phyloP scores from a whole-genome alignment of 305 asterid genomes.

The Fraxinus paxiana region DNA sequence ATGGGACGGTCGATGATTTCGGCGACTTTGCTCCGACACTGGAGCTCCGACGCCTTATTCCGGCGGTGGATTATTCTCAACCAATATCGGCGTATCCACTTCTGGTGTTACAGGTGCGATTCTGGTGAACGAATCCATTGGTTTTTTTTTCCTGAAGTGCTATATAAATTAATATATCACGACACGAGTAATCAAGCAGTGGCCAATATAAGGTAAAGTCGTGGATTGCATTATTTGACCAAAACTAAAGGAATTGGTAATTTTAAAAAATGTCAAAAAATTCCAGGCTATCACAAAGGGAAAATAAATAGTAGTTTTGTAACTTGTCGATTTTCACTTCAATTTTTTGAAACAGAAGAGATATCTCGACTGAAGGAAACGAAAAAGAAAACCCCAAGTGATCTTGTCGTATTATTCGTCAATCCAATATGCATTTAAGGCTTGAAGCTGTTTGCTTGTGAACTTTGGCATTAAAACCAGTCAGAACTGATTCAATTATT shows the following conservation, averaged over 20 bases:
- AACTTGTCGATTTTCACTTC: not conserved
- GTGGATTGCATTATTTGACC: not conserved
- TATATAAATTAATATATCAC: too few species aligned
- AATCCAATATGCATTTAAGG: not conserved
- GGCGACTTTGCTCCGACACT: conserved; percentile 77
- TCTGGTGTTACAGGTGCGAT: conserved; percentile 63
- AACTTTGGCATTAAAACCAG: not conserved
- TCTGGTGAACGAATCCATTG: not conserved
- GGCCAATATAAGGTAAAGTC: not conserved
- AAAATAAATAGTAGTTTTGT: too few species aligned
- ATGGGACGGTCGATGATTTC: conserved; percentile 55
- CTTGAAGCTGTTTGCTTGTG: not conserved
- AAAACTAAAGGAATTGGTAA: not conserved
- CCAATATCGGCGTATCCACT: conserved; percentile 57
- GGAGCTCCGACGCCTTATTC: conserved; percentile 69
- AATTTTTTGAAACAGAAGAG: not conserved
- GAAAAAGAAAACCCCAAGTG: not conserved
- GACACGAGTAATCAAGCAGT: too few species aligned
- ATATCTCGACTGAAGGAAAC: not conserved
- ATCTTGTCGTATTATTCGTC: not conserved
- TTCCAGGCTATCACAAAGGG: not conserved
- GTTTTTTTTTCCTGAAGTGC: not conserved
- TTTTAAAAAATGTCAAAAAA: not conserved
- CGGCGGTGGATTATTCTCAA: conserved; percentile 70
- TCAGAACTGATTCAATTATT: not conserved